Conservation (phyloP, 2,329 filamentous ascomycete genomes). For the Pseudogymnoascus sp. region DNA sequence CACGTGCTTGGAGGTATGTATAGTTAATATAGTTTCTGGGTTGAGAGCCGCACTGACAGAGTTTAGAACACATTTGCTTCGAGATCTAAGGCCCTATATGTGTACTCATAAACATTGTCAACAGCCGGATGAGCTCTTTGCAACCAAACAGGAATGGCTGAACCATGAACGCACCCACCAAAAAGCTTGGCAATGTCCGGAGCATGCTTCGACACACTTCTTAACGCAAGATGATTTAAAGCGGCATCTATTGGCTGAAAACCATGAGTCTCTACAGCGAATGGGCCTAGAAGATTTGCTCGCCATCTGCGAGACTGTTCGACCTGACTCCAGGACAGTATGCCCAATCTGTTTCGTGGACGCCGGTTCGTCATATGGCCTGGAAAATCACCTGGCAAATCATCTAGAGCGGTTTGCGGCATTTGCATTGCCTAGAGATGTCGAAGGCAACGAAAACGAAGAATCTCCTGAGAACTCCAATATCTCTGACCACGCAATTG, state of each 20-base stretch:
- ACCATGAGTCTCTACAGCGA: background rate
- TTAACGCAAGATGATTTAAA: background rate
- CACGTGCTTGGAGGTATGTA: conserved; percentile 1
- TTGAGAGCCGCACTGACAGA: background rate
- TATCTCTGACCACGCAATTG: background rate
- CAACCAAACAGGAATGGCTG: background rate
- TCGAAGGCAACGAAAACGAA: background rate
- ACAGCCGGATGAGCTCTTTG: background rate
- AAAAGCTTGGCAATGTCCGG: background rate
- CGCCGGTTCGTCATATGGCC: background rate
- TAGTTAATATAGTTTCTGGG: background rate
- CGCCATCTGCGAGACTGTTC: background rate
- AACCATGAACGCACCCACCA: background rate
- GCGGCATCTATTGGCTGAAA: background rate
- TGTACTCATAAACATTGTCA: background rate
- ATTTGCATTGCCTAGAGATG: background rate
- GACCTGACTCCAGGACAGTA: background rate
- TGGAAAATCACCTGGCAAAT: background rate
- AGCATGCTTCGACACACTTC: background rate
- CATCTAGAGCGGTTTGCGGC: conserved; percentile 3
- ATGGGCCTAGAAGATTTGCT: background rate
- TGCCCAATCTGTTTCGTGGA: background rate
- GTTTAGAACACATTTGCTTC: background rate
- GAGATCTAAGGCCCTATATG: background rate
- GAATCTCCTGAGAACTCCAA: background rate